These are phyloP conservation scores for Trichothecium roseum DNA, from an alignment of 2,329 filamentous ascomycete species.

Conservation along the genomic window DNA sequence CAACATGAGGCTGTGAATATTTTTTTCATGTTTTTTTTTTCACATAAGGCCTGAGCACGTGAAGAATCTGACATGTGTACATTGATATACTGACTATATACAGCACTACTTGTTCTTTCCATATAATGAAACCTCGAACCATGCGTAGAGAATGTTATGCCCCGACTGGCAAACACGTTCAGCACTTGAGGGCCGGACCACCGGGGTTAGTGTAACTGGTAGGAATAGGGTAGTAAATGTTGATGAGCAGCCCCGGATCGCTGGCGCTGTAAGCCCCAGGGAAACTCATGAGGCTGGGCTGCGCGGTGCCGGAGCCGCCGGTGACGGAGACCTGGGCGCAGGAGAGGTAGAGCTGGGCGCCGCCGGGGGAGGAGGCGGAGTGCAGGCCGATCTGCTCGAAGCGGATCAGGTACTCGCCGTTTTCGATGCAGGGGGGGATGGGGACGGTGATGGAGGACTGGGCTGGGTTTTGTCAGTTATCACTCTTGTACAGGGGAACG, in stretches of 20 bases:
- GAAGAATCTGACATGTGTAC: too few relatives aligned
- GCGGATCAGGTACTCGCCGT: conserved; percentile 38
- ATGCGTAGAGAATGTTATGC: too few relatives aligned
- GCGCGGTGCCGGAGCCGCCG: conserved; percentile 27
- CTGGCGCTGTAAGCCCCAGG: conserved; percentile 28
- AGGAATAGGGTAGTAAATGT: conserved; percentile 31
- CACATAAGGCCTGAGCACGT: too few relatives aligned
- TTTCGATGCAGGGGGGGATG: conserved; percentile 31
- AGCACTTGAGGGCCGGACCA: conserved; percentile 8
- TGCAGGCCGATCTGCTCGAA: conserved; percentile 39
- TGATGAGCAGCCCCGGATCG: conserved; percentile 31
- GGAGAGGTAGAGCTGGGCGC: conserved; percentile 35
- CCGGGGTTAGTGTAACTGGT: conserved; percentile 21
- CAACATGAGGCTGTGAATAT: too few relatives aligned
- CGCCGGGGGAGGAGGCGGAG: conserved; percentile 24
- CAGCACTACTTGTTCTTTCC: too few relatives aligned
- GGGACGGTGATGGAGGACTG: conserved; percentile 23
- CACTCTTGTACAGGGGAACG: background rate
- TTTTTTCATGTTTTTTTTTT: too few relatives aligned
- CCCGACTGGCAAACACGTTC: background rate
- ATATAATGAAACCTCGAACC: too few relatives aligned
- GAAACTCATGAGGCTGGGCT: conserved; percentile 26
- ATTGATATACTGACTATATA: too few relatives aligned
- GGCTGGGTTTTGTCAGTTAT: conserved; percentile 9
- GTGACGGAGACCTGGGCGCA: conserved; percentile 30